These are phyloP conservation scores for Protomyces gravidus DNA, from an alignment of 1,139 yeast genomes.

Conservation along the genomic window DNA sequence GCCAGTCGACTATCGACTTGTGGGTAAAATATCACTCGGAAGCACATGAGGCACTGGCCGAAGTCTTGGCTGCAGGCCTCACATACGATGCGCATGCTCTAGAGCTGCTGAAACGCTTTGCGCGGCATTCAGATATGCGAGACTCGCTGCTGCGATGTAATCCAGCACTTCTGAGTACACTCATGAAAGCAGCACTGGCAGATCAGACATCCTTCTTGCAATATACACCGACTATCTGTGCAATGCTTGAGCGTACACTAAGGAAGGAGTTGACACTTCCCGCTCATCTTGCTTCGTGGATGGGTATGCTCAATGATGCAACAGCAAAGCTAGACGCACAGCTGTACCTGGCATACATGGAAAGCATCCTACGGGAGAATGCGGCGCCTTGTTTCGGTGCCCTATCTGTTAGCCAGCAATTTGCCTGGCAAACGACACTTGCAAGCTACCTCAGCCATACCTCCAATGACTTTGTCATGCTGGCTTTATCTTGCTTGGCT, in stretches of 20 bases:
- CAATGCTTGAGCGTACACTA: constrained; percentile 1
- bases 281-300: neutral
- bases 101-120: neutral
- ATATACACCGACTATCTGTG: neutral
- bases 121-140: neutral
- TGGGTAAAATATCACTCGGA: neutral
- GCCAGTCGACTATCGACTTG: neutral
- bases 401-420: neutral
- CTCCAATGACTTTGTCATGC: neutral
- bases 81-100: constrained; percentile 6
- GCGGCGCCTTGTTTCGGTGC: neutral
- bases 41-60: neutral
- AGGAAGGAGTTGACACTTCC: constrained; percentile 1
- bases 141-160: neutral
- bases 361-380: neutral
- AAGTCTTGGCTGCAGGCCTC: constrained; percentile 1
- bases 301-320: neutral
- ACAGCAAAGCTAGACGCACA: neutral
- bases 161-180: neutral
- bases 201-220: constrained; percentile 12
- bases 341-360: constrained; percentile 1
- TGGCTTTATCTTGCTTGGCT: constrained; percentile 16
- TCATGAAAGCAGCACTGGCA: constrained; percentile 2
- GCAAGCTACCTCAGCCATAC: constrained; percentile 1
- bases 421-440: constrained; percentile 7